These are phyloP conservation scores for Panicum virgatum DNA, from an alignment of 202 grass and related monocot species.

Conservation along the genomic window DNA sequence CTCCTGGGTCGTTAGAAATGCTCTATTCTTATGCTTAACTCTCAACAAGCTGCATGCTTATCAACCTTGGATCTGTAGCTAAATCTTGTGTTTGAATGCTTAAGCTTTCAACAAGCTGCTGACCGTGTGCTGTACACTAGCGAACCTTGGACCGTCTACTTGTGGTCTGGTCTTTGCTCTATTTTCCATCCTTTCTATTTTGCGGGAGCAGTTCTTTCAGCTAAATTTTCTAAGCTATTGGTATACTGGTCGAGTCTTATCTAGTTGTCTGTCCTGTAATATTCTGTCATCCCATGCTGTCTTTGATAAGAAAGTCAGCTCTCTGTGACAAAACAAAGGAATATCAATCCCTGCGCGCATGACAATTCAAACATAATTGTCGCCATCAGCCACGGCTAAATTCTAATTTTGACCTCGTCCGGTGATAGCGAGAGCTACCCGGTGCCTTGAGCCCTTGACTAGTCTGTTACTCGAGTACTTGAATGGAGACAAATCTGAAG, in stretches of 20 bases:
- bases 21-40: not conserved
- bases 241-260: constrained; percentile 3
- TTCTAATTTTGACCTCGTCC: constrained; percentile 36
- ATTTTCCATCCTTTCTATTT: constrained; percentile 4
- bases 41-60: not conserved
- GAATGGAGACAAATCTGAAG: not conserved
- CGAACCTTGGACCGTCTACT: too few relatives aligned
- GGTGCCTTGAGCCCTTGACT: constrained; percentile 20
- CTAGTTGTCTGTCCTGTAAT: constrained; percentile 19
- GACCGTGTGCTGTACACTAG: not conserved
- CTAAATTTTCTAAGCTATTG: not conserved
- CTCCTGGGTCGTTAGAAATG: not conserved
- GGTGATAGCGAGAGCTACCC: constrained; percentile 2
- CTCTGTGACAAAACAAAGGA: constrained; percentile 3
- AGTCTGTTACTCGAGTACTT: not conserved
- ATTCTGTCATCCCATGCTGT: constrained; percentile 17
- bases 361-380: constrained; percentile 40
- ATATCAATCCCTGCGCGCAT: constrained; percentile 12
- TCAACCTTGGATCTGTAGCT: not conserved
- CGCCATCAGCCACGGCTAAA: constrained; percentile 32
- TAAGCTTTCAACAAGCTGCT: not conserved
- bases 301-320: constrained; percentile 50
- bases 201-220: not conserved
- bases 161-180: constrained; percentile 2
- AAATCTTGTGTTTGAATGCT: not conserved